Conservation (phyloP, 106 monocot genomes). For the Posidonia australis region DNA sequence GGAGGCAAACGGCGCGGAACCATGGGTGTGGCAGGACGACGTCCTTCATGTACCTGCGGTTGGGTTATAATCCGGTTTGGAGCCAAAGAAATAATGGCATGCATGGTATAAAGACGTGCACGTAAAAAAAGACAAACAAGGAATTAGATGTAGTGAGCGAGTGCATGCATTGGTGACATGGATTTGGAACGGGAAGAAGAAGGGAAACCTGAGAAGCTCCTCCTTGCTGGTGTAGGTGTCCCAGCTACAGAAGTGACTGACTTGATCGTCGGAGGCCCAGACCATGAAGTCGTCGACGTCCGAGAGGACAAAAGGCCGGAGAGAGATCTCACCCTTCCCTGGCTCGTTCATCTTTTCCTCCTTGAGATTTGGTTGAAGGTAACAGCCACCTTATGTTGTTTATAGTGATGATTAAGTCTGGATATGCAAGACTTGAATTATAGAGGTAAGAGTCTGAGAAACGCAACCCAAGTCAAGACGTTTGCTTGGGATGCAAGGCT, state of each 20-base stretch:
- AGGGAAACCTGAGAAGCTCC: conserved; percentile 18
- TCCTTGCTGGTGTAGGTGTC: conserved; percentile 40
- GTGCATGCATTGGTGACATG: no score
- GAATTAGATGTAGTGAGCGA: no score
- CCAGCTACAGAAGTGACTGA: conserved; percentile 35
- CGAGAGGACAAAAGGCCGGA: conserved; percentile 42
- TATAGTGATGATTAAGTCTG: no score
- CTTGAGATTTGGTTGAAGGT: no score
- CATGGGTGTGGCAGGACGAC: conserved; percentile 11
- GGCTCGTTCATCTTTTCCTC: background rate
- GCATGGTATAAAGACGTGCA: no score
- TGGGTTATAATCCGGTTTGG: background rate
- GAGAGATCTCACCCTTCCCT: background rate
- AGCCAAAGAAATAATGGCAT: no score
- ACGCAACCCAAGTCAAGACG: no score
- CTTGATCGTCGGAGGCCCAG: conserved; percentile 65
- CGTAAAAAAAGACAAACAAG: no score
- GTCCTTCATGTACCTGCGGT: background rate
- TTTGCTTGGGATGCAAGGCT: no score
- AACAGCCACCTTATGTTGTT: no score
- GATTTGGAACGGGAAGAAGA: background rate
- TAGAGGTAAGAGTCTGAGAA: no score
- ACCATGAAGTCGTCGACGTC: conserved; percentile 37
- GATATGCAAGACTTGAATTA: no score
- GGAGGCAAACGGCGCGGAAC: conserved; percentile 33